Percentiles rank a stretch among this genome's conserved stretches.
These are phyloP conservation scores for Phytophthora tubulina DNA, from an alignment of 352 stramenopile species.

Conservation along the genomic window DNA sequence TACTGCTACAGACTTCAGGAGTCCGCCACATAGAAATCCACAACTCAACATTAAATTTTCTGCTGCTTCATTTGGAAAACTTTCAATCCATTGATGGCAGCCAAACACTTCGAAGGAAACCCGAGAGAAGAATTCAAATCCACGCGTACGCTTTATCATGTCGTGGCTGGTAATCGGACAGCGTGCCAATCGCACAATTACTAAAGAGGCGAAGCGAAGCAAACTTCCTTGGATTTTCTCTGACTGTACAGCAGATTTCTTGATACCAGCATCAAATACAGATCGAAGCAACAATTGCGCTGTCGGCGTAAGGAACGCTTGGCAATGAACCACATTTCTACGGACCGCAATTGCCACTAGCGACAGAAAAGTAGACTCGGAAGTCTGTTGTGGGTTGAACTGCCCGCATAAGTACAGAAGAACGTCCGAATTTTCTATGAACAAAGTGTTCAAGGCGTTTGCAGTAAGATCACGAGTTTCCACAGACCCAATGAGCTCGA, in stretches of 20 bases:
- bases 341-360: constrained; percentile 25
- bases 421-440: constrained; percentile 28
- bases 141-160: background rate
- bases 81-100: background rate
- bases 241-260: constrained; percentile 8
- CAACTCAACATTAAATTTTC: constrained; percentile 27
- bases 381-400: constrained; percentile 9
- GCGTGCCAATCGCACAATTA: constrained; percentile 16
- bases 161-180: background rate
- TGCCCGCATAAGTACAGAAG: constrained; percentile 32
- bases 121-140: constrained; percentile 22
- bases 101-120: constrained; percentile 31
- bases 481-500: constrained; percentile 24
- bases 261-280: constrained; percentile 29
- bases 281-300: constrained; percentile 13
- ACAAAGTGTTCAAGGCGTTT: constrained; percentile 28
- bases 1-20: constrained; percentile 13
- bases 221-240: constrained; percentile 7
- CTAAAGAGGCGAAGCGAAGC: constrained; percentile 18
- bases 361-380: constrained; percentile 27
- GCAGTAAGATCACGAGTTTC: constrained; percentile 14
- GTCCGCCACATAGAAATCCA: constrained; percentile 25
- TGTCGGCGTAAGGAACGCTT: constrained; percentile 16
- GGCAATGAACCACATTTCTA: constrained; percentile 19
- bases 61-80: constrained; percentile 10